Conservation (phyloP, 306 rosid species). For the Rosa lucieae region DNA sequence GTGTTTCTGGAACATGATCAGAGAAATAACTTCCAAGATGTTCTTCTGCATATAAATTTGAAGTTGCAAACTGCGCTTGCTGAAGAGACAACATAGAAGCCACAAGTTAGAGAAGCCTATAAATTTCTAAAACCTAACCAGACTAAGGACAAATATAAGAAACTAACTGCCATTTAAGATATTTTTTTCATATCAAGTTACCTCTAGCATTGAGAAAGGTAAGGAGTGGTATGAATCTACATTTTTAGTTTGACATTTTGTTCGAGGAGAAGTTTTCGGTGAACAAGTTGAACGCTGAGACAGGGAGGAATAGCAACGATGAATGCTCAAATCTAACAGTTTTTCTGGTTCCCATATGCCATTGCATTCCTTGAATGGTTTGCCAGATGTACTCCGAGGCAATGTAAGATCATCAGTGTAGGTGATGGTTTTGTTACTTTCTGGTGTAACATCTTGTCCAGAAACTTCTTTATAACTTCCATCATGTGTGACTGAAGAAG, state of each 20-base stretch:
- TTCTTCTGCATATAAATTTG: constrained; percentile 53
- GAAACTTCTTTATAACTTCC: constrained; percentile 27
- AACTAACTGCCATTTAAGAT: background rate
- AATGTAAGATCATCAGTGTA: constrained; percentile 31
- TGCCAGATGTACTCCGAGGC: constrained; percentile 39
- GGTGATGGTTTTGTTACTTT: constrained; percentile 37
- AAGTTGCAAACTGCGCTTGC: constrained; percentile 57
- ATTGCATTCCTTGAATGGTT: constrained; percentile 39
- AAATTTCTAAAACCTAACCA: constrained; percentile 14
- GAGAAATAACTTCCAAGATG: constrained; percentile 46
- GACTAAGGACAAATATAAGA: background rate
- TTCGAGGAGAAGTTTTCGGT: constrained; percentile 44
- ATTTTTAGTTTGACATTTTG: constrained; percentile 47
- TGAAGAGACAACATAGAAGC: constrained; percentile 35
- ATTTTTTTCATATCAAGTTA: constrained; percentile 22
- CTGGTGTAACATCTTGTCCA: constrained; percentile 32
- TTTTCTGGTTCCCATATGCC: constrained; percentile 42
- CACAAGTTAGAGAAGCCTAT: constrained; percentile 25
- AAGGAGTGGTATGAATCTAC: constrained; percentile 75
- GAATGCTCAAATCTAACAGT: constrained; percentile 61
- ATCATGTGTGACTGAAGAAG: constrained; percentile 29
- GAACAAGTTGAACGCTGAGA: constrained; percentile 68
- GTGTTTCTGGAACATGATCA: constrained; percentile 55
- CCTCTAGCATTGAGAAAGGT: constrained; percentile 92
- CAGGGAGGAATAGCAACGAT: constrained; percentile 66